Percentiles rank a stretch among this genome's conserved stretches.
These are phyloP conservation scores for Escallonia herrerae DNA, from an alignment of 129 eudicot species.

Conservation along the genomic window DNA sequence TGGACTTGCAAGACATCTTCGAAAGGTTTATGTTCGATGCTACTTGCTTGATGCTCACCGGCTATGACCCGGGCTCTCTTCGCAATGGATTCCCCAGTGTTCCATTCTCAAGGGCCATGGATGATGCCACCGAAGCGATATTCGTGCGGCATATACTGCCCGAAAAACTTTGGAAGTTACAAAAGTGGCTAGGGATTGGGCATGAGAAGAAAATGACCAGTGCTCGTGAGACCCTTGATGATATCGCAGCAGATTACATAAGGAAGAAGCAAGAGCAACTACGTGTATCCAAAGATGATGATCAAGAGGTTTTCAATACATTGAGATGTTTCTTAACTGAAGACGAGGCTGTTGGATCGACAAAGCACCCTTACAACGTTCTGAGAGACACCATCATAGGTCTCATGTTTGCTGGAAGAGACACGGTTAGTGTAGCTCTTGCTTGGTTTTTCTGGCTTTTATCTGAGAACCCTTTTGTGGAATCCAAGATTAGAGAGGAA, in stretches of 20 bases:
- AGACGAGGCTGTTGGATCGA: background rate
- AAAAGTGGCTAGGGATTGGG: constrained; percentile 26
- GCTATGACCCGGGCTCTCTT: constrained; percentile 23
- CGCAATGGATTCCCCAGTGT: constrained; percentile 15
- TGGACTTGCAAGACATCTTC: constrained; percentile 42
- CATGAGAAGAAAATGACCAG: constrained; percentile 24
- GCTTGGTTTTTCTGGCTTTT: constrained; percentile 40
- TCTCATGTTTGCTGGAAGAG: constrained; percentile 32
- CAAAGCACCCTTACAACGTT: background rate
- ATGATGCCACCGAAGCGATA: constrained; percentile 16
- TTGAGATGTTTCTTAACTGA: constrained; percentile 5
- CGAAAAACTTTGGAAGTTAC: constrained; percentile 29
- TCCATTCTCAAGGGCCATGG: constrained; percentile 22
- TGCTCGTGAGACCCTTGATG: constrained; percentile 16
- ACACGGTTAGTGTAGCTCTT: constrained; percentile 19
- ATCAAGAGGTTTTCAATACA: constrained; percentile 6
- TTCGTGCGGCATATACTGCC: constrained; percentile 26
- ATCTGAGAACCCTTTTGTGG: constrained; percentile 16
- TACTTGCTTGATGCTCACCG: constrained; percentile 22
- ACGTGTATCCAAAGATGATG: background rate
- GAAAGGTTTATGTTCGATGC: constrained; percentile 33
- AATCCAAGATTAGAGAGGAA: constrained; percentile 17
- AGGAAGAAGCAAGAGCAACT: background rate
- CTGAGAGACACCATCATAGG: constrained; percentile 19
- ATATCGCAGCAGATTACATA: constrained; percentile 6